These are phyloP conservation scores for Dioscorea alata DNA, from an alignment of 106 monocot species.

Conservation along the genomic window DNA sequence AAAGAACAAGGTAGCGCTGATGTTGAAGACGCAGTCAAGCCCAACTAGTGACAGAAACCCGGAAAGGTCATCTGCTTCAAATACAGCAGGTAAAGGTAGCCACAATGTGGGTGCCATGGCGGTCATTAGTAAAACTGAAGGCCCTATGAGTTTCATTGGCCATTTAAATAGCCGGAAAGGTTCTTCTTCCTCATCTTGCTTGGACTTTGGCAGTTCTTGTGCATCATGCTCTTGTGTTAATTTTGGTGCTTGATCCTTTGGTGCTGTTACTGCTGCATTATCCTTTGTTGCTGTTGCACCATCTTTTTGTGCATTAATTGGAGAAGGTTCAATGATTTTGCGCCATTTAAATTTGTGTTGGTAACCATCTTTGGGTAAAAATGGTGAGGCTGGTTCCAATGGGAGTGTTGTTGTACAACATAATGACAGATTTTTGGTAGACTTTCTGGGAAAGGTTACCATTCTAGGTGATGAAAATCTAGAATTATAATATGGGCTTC, in stretches of 20 bases:
- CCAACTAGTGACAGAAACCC: conserved; percentile 84
- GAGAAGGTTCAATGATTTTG: conserved; percentile 44
- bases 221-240: too few relatives aligned
- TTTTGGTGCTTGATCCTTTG: too few relatives aligned
- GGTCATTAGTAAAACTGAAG: conserved; percentile 62
- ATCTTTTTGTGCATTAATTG: conserved; percentile 17
- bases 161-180: conserved; percentile 44
- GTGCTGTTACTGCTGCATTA: too few relatives aligned
- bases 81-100: conserved; percentile 76
- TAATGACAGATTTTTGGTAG: conserved; percentile 14
- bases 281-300: too few relatives aligned
- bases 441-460: not conserved
- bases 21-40: conserved; percentile 89
- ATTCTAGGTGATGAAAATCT: not conserved
- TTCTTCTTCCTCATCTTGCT: conserved; percentile 21
- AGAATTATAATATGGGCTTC: not conserved
- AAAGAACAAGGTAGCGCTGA: conserved; percentile 84
- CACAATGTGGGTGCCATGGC: conserved; percentile 83
- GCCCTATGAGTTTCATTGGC: conserved; percentile 83
- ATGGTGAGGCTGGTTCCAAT: conserved; percentile 51
- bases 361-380: conserved; percentile 17
- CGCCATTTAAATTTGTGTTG: conserved; percentile 29
- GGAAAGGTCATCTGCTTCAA: conserved; percentile 59
- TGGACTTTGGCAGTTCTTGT: conserved; percentile 33
- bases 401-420: conserved; percentile 39